A percentile compares a stretch with the other conserved stretches of the same genome.
phyloP scores from a whole-genome alignment of 148 eudicot genomes.

The Persicaria tinctoria region DNA sequence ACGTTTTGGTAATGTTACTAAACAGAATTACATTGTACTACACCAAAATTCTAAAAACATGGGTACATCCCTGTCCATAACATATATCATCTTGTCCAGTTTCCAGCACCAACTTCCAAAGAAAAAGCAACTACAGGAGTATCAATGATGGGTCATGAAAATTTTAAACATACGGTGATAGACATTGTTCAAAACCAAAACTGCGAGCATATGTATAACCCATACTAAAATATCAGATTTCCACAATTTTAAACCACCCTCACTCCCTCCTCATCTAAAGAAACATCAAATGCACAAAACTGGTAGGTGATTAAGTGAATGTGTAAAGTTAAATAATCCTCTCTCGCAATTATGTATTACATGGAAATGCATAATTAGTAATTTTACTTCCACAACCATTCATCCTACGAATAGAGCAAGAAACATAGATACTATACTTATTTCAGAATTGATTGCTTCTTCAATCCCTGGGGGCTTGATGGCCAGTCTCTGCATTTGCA shows the following conservation, averaged over 20 bases:
- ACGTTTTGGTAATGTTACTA: neutral
- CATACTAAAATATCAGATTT: too few relatives aligned
- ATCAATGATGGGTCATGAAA: too few relatives aligned
- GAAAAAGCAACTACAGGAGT: neutral
- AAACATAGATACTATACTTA: constrained; percentile 37
- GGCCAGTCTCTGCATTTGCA: constrained; percentile 83
- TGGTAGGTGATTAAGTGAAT: too few relatives aligned
- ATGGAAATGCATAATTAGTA: neutral
- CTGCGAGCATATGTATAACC: too few relatives aligned
- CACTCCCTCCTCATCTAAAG: too few relatives aligned
- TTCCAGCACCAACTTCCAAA: neutral
- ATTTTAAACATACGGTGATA: too few relatives aligned
- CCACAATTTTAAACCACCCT: too few relatives aligned
- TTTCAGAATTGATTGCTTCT: constrained; percentile 71
- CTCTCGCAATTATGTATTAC: neutral
- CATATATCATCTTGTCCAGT: neutral
- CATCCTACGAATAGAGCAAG: neutral
- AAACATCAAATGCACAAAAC: neutral
- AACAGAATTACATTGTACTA: neutral
- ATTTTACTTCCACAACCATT: neutral
- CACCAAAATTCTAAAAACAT: neutral
- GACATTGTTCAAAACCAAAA: too few relatives aligned
- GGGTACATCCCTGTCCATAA: neutral
- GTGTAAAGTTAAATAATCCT: too few relatives aligned
- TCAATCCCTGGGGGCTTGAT: constrained; percentile 78